A percentile compares a stretch with the other conserved stretches of the same genome.
These are phyloP conservation scores for Moricandia arvensis DNA, from an alignment of 345 rosid species.

Conservation along the genomic window DNA sequence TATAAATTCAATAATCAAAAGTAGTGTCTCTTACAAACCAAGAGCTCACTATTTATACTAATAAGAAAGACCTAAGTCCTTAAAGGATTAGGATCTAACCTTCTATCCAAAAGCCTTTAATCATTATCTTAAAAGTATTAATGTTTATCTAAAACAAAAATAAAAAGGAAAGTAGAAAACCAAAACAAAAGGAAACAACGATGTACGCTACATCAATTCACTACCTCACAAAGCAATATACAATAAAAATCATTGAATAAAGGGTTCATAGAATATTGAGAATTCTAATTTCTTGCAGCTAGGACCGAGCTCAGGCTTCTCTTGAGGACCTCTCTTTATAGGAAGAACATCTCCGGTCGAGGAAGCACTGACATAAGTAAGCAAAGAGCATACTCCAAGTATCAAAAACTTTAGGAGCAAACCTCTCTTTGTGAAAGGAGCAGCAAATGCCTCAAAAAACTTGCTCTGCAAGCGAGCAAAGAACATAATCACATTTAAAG, in stretches of 20 bases:
- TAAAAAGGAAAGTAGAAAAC: too few relatives aligned
- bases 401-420: conserved; percentile 84
- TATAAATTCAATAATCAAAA: too few relatives aligned
- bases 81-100: too few relatives aligned
- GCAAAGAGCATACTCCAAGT: conserved; percentile 75
- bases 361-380: conserved; percentile 64
- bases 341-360: conserved; percentile 74
- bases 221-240: conserved; percentile 6
- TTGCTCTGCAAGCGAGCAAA: conserved; percentile 81
- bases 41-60: too few relatives aligned
- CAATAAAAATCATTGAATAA: not conserved
- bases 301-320: conserved; percentile 81
- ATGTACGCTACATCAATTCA: too few relatives aligned
- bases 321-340: conserved; percentile 67
- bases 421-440: conserved; percentile 94
- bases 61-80: too few relatives aligned
- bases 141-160: too few relatives aligned
- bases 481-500: conserved; percentile 1
- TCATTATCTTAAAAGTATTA: too few relatives aligned
- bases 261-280: conserved; percentile 6
- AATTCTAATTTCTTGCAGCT: conserved; percentile 59
- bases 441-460: conserved; percentile 85
- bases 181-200: too few relatives aligned
- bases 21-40: too few relatives aligned
- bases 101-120: too few relatives aligned